A percentile compares a stretch with the other conserved stretches of the same genome.
Evolutionary conservation across 805 yeast species (phyloP).

Genomic region (Metschnikowia dekortorum): DNA sequence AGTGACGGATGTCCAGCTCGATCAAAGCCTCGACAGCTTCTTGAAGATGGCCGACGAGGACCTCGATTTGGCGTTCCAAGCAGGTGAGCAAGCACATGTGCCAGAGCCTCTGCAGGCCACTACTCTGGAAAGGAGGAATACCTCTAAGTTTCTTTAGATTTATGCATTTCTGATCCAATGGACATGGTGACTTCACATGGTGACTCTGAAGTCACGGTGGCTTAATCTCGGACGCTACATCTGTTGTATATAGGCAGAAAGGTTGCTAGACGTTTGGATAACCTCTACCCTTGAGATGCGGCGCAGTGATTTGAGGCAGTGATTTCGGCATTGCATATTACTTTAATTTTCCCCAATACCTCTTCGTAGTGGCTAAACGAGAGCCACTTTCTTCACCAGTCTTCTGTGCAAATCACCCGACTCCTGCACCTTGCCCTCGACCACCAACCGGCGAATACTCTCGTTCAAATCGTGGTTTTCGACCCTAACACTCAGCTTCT

Average conservation of each 20-base stretch:
- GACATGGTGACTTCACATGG: neutral
- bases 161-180: neutral
- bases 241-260: too few species aligned
- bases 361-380: conserved; percentile 4
- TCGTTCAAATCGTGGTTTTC: conserved; percentile 71
- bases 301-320: neutral
- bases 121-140: neutral
- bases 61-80: neutral
- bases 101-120: neutral
- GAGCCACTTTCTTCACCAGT: conserved; percentile 38
- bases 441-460: conserved; percentile 60
- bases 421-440: conserved; percentile 65
- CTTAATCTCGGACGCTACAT: too few species aligned
- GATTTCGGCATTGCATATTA: too few species aligned
- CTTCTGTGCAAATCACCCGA: conserved; percentile 72
- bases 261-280: too few species aligned
- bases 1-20: conserved; percentile 35
- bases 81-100: neutral
- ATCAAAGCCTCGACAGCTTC: conserved; percentile 34
- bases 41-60: conserved; percentile 29
- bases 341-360: too few species aligned
- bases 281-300: too few species aligned
- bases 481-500: conserved; percentile 56
- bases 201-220: too few species aligned
- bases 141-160: conserved; percentile 1